Conservation (phyloP, 345 rosid species). For the Eucalyptus virginea region DNA sequence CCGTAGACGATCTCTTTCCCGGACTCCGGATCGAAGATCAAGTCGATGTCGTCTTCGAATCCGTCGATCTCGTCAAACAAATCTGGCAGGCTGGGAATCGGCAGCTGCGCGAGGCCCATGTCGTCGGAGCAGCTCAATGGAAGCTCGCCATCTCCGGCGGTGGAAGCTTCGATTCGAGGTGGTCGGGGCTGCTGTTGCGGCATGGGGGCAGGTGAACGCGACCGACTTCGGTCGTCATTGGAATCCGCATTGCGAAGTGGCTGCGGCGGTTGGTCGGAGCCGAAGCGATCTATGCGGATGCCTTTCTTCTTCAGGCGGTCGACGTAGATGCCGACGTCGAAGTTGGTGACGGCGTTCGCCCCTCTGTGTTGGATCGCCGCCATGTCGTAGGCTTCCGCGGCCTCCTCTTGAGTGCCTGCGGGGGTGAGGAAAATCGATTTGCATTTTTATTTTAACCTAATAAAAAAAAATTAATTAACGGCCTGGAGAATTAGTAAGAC, state of each 20-base stretch:
- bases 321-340: slow-evolving; percentile 49
- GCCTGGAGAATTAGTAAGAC: background rate
- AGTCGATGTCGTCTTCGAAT: slow-evolving; percentile 75
- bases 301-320: slow-evolving; percentile 64
- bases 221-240: slow-evolving; percentile 2
- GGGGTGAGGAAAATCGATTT: background rate
- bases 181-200: background rate
- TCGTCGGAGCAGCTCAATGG: slow-evolving; percentile 54
- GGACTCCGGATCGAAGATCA: slow-evolving; percentile 24
- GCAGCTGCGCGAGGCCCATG: slow-evolving; percentile 15
- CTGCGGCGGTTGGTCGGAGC: background rate
- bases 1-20: background rate
- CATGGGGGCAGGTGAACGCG: background rate
- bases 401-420: slow-evolving; percentile 67
- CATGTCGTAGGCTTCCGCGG: slow-evolving; percentile 98
- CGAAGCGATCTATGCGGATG: background rate
- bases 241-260: background rate
- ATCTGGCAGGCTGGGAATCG: slow-evolving; percentile 39
- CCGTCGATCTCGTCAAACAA: slow-evolving; percentile 30
- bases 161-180: background rate
- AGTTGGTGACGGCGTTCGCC: slow-evolving; percentile 83
- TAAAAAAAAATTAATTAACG: no score
- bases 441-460: background rate
- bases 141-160: slow-evolving; percentile 5
- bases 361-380: slow-evolving; percentile 93